Conservation (phyloP, 768 basidiomycete genomes). For the Mycena pura region DNA sequence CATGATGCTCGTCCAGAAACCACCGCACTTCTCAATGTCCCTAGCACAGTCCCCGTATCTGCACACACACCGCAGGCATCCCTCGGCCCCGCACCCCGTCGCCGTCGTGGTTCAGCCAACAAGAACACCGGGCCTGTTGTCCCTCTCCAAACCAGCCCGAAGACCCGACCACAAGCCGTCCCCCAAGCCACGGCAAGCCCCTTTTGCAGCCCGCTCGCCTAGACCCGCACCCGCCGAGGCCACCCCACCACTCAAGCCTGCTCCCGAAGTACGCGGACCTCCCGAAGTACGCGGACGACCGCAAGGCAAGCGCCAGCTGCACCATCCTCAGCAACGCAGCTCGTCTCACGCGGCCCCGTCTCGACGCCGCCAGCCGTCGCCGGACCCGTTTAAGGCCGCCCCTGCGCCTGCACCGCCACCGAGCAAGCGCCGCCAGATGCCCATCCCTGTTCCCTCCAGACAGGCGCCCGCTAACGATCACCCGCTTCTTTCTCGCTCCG, state of each 20-base stretch:
- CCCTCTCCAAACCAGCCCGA: slow-evolving; percentile 64
- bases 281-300: slow-evolving; percentile 39
- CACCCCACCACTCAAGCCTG: slow-evolving; percentile 37
- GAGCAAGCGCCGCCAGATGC: slow-evolving; percentile 28
- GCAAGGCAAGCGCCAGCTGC: slow-evolving; percentile 51
- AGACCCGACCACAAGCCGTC: slow-evolving; percentile 34
- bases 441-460: slow-evolving; percentile 19
- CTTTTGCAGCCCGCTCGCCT: slow-evolving; percentile 39
- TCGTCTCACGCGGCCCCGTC: slow-evolving; percentile 15
- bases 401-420: slow-evolving; percentile 60
- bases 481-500: slow-evolving; percentile 55
- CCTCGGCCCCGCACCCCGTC: slow-evolving; percentile 61
- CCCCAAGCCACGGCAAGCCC: slow-evolving; percentile 42
- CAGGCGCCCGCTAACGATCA: slow-evolving; percentile 27
- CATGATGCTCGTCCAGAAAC: slow-evolving; percentile 61
- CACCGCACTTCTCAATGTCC: slow-evolving; percentile 40
- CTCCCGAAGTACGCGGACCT: slow-evolving; percentile 40
- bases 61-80: slow-evolving; percentile 62
- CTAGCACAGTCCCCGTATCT: slow-evolving; percentile 29
- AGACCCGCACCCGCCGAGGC: slow-evolving; percentile 33
- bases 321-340: slow-evolving; percentile 42
- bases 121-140: slow-evolving; percentile 74
- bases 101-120: slow-evolving; percentile 75
- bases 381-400: slow-evolving; percentile 33
- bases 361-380: slow-evolving; percentile 56